Evolutionary conservation across 2,329 filamentous ascomycete genomes (phyloP), one percentile per base, ranked within the genome.

Genomic region (Leptographium galeiforme): DNA sequence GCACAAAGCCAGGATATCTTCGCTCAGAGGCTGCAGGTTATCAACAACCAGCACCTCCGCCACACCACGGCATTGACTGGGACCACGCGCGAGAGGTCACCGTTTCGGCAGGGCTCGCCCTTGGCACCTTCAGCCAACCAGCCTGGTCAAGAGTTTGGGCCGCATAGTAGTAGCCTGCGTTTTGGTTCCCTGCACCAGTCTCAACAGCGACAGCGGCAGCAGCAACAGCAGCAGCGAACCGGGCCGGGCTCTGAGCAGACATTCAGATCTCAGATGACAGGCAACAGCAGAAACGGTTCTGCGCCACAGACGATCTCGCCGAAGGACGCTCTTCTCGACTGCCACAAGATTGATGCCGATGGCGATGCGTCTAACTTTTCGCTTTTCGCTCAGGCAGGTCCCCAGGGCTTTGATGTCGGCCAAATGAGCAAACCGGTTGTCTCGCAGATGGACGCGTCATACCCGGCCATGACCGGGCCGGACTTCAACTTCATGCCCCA

Each of bases 291-390:
- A 33, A 67, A 75, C 47, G 70, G 73, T 1, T 66, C 74, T 7
- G 76, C 75, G 0, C 76, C 84, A n/a, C 87, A 88, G 67, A 95
- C 91, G 0, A 95, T 98, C 48, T 97, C 91, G 1, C 93, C 91
- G 30, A 94, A 95, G 69, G 91, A 97, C 62, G 87, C 90, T 1
- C 70, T 95, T 56, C 70, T 96, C 50, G 90, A 96, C 56, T 95
- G 90, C 64, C 79, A 84, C 57, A 88, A 93, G 41, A 12, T 46
- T 1, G 18, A 38, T 7, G 7, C 84, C 18, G 84, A 56, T 5
- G 49, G 25, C 13, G 51, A 85, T 48, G 70, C 36, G 3, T 16
- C 78, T 6, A 81, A 81, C 55, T 81, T 85, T 61, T 82, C 87
- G 13, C 70, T 95, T 19, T 95, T 95, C 63, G 25, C 49, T 2